Evolutionary conservation across 129 eudicot genomes (phyloP), one percentile per base, ranked within the genome.

Genomic region (Centrapalus pauciflorus): DNA sequence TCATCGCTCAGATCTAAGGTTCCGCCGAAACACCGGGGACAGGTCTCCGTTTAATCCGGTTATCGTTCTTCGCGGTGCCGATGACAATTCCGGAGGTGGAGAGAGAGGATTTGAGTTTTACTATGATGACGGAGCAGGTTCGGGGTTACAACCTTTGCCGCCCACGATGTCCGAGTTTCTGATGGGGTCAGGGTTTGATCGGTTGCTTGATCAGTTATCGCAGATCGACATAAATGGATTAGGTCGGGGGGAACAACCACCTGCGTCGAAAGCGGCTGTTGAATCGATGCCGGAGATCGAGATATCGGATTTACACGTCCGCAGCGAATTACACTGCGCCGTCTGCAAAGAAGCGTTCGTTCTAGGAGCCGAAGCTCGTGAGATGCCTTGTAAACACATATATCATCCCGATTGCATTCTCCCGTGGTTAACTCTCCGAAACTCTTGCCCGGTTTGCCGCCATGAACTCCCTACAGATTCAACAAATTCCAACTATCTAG

Each of bases 31-130:
- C 68, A 40, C 76, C 33, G 81, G 82, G 3, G 83, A 84, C 55
- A 51, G 84, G 27, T 77, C 92, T n/a, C 80, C 86, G 67, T 88
- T 82, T 61, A 88, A 88, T 54, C 96, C 96, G 34, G 83, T 88
- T 4, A 80, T 88, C 8, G 87, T 82, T 10, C 71, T 84, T 26
- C 79, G 92, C 6, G 77, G 80, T 19, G 40, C 59, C 25, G 76
- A 70, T 9, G 78, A 34, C 5, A 64, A 32, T 9, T 61, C 56
- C 0, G 70, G 69, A 0, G 84, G 72, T 5, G 83, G 68, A 8
- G 81, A 61, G 5, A 70, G 90, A 50, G 66, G 77, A 10, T 88
- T 74, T 37, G 88, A 88, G 74, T 25, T 88, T 41, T 88, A 79
- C 28, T 84, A 88, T 24, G 86, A 88, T 16, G 96, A 84, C 17